Conservation (phyloP, 2,329 filamentous ascomycete species). For the Zymoseptoria passerinii region DNA sequence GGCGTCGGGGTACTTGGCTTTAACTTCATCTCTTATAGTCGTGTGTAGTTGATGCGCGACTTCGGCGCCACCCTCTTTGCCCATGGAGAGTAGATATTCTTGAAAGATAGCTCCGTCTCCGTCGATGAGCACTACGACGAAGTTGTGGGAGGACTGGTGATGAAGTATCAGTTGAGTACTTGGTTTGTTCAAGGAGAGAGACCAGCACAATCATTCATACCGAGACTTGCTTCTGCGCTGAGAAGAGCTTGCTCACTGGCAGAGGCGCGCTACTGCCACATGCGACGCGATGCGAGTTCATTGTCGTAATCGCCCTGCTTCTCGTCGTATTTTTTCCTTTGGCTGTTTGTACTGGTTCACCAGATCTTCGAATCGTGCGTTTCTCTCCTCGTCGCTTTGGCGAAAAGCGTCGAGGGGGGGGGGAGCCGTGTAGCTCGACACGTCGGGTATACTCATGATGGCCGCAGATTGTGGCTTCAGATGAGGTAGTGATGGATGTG, state of each 20-base stretch:
- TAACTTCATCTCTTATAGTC: constrained; percentile 36
- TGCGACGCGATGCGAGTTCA: constrained; percentile 29
- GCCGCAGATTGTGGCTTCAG: background rate
- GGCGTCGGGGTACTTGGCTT: constrained; percentile 31
- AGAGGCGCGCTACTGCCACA: constrained; percentile 27
- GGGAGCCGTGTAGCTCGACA: constrained; percentile 12
- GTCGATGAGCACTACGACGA: constrained; percentile 41
- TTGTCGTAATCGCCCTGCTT: constrained; percentile 30
- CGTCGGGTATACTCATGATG: background rate
- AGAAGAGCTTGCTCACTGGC: constrained; percentile 17
- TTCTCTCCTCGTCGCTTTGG: constrained; percentile 25
- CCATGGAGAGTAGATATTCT: constrained; percentile 35
- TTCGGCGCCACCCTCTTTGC: constrained; percentile 39
- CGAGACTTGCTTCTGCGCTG: constrained; percentile 20
- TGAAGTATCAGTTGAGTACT: background rate
- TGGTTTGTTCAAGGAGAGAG: background rate
- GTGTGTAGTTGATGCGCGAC: constrained; percentile 37
- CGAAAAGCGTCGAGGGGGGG: constrained; percentile 29
- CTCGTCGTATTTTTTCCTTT: constrained; percentile 27
- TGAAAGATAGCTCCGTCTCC: constrained; percentile 43
- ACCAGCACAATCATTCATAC: constrained; percentile 8
- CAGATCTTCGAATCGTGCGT: constrained; percentile 26
- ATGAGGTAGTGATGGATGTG: background rate
- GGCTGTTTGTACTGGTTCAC: constrained; percentile 27
- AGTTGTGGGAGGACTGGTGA: constrained; percentile 30